These are phyloP conservation scores for Fusarium longipes DNA, from an alignment of 2,329 filamentous ascomycete genomes.

Conservation along the genomic window DNA sequence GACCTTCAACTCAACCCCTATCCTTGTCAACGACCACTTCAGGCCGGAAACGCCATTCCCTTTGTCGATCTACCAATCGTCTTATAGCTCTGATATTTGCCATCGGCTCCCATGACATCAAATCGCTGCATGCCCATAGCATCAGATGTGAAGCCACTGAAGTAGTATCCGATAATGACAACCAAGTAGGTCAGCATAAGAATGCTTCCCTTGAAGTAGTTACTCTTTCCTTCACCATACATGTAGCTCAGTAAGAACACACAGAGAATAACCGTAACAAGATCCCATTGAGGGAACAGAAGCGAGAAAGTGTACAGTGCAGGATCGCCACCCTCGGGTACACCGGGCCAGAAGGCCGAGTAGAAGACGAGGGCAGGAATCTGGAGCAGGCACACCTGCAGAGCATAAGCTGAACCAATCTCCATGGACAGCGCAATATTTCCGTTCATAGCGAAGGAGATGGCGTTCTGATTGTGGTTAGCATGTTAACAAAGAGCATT, in stretches of 20 bases:
- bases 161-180: slow-evolving; percentile 90
- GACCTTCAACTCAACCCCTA: neutral
- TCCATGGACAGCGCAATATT: slow-evolving; percentile 99
- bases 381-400: slow-evolving; percentile 95
- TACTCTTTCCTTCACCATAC: slow-evolving; percentile 98
- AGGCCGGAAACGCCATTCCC: slow-evolving; percentile 46
- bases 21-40: slow-evolving; percentile 10
- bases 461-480: slow-evolving; percentile 77
- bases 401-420: slow-evolving; percentile 94
- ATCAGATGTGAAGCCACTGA: slow-evolving; percentile 70
- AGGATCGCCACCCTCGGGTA: slow-evolving; percentile 53
- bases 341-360: slow-evolving; percentile 76
- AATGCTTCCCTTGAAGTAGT: slow-evolving; percentile 99
- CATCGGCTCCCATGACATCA: slow-evolving; percentile 64
- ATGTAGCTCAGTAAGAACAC: slow-evolving; percentile 97
- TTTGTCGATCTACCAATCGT: slow-evolving; percentile 61
- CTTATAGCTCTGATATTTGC: slow-evolving; percentile 63
- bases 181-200: slow-evolving; percentile 93
- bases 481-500: neutral
- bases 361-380: slow-evolving; percentile 93
- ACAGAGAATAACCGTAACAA: slow-evolving; percentile 95
- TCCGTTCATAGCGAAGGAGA: slow-evolving; percentile 99
- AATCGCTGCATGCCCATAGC: slow-evolving; percentile 61
- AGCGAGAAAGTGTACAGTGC: slow-evolving; percentile 79
- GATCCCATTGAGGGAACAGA: slow-evolving; percentile 98